Conservation (phyloP, 2,329 filamentous ascomycete genomes). For the Phyllosticta citrichinensis region DNA sequence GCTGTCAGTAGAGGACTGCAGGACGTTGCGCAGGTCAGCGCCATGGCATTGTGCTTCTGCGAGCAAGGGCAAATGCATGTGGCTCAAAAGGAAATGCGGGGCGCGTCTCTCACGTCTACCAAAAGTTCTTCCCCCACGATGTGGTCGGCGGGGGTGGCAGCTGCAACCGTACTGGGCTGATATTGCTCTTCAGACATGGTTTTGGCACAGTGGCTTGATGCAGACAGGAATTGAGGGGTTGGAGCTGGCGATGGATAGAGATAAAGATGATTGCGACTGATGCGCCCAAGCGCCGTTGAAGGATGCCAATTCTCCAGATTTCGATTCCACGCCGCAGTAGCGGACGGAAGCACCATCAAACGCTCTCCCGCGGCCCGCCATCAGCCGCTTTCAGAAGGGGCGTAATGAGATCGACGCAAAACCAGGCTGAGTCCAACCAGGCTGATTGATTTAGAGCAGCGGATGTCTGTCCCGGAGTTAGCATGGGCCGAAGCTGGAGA, state of each 20-base stretch:
- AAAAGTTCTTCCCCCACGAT: slow-evolving; percentile 7
- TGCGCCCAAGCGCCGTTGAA: not conserved
- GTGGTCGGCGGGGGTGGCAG: not conserved
- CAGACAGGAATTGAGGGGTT: not conserved
- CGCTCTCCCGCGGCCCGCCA: not conserved
- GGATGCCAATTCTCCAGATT: not conserved
- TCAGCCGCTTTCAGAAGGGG: not conserved
- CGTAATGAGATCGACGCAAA: not conserved
- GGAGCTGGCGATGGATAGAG: not conserved
- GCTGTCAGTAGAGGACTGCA: not conserved
- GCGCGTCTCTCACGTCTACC: slow-evolving; percentile 1
- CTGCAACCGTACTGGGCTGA: not conserved
- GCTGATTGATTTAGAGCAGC: not conserved
- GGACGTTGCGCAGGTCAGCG: not conserved
- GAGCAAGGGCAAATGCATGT: not conserved
- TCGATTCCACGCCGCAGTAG: not conserved
- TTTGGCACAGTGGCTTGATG: not conserved
- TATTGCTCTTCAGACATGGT: not conserved
- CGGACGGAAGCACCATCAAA: not conserved
- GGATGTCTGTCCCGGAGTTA: not conserved
- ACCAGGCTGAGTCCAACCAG: not conserved
- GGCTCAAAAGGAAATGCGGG: not conserved
- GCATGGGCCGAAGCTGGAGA: not conserved
- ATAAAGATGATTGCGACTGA: not conserved
- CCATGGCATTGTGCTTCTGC: not conserved